Evolutionary conservation across 2,329 filamentous ascomycete genomes (phyloP), one percentile per base, ranked within the genome.

Genomic region (Colletotrichum sp.): DNA sequence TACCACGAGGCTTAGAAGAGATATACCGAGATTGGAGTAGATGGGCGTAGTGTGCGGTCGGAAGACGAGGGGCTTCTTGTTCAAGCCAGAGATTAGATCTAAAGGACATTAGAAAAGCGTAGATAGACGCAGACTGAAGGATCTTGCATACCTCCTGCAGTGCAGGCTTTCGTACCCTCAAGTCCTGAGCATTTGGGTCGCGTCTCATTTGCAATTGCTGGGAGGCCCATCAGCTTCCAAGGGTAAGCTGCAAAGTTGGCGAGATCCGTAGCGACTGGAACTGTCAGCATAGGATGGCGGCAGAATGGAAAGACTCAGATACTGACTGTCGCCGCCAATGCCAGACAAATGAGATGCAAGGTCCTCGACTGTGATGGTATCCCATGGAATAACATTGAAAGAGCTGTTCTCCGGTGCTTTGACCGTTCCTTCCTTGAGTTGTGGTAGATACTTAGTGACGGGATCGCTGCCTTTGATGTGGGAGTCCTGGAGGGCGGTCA

Each of bases 401-500:
- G 52, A 28, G 52, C 8, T n/a, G 18, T 16, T 64, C 10, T 30
- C 64, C 57, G 18, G 59, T 44, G 52, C 18, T 16, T 72, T 63
- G 12, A 72, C 6, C 5, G 39, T 49, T 1, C 69, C 71, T 13
- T 39, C 39, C 52, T 67, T 73, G n/a, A 76, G 71, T 15, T 65
- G 59, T 24, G 74, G 74, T 4, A 76, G 59, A 60, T 82, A 83
- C 68, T 80, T 81, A 4, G 80, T 81, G 49, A 84, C 79, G 18
- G 80, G 79, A n/a, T 81, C 79, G 13, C 81, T 81, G 16, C 77
- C 34, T 32, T 78, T 78, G 67, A 83, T 80, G 2, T 80, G 79
- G 4, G 80, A 79, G 34, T 80, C 81, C 1, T 78, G 79, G 21
- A 87, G 76, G 15, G 84, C 81, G 0, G 83, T 60, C 26, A 85